phyloP scores from a whole-genome alignment of 352 stramenopile species.

The Phytophthora citrophthora region DNA sequence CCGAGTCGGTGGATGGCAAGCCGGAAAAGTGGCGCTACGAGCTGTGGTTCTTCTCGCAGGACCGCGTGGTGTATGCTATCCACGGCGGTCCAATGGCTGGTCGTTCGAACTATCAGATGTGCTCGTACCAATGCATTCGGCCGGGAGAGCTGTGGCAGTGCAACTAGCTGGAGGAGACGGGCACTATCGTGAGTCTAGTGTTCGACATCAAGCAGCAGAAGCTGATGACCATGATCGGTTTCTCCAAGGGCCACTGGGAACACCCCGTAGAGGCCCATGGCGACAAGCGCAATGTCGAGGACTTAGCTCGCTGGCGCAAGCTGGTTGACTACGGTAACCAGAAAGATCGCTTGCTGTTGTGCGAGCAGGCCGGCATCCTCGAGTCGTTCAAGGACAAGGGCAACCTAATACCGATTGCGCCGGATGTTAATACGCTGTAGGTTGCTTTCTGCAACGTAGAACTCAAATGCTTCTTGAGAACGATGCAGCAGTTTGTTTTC shows the following conservation, averaged over 20 bases:
- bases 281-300: not conserved
- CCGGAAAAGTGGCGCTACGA: slow-evolving; percentile 49
- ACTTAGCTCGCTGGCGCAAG: not conserved
- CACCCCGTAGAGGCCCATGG: not conserved
- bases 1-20: slow-evolving; percentile 31
- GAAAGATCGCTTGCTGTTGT: not conserved
- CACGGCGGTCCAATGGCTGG: slow-evolving; percentile 41
- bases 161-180: slow-evolving; percentile 46
- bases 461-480: not conserved
- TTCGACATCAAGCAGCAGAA: slow-evolving; percentile 41
- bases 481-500: not conserved
- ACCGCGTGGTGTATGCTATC: slow-evolving; percentile 47
- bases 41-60: slow-evolving; percentile 45
- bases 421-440: not conserved
- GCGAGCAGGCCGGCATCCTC: not conserved
- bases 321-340: not conserved
- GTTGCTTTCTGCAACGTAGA: not conserved
- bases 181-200: slow-evolving; percentile 15
- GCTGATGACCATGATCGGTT: slow-evolving; percentile 37
- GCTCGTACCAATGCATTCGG: slow-evolving; percentile 41
- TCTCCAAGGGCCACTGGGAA: not conserved
- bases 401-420: not conserved
- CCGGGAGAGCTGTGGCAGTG: slow-evolving; percentile 46
- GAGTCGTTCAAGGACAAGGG: not conserved
- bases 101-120: slow-evolving; percentile 42